Base-by-base conservation (phyloP, 2,329 filamentous ascomycete genomes). In the Ophioceras dolichostomum region DNA sequence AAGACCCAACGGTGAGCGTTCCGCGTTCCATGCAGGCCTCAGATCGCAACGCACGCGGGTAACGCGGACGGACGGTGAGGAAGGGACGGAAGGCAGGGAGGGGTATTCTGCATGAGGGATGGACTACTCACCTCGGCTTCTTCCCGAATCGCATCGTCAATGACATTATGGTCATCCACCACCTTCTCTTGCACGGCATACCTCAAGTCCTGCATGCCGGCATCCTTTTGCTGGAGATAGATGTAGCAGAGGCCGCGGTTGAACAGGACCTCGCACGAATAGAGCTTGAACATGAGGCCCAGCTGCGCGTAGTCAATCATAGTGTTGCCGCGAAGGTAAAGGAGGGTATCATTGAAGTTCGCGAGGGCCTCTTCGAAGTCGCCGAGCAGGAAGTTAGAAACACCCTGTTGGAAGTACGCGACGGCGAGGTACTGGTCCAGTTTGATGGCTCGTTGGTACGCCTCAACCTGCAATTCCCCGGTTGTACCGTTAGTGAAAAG, bases 221-320 rank as follows among this genome's bases (percentile, higher is more conserved):
- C 76, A 10, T 93, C 85, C 58, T 82, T 83, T 59, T 96, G 86
- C 54, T 94, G 84, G 21, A 96, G 70, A 55, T 96, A 96, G 51
- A 96, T 94, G 62, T 95, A 96, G 64, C 91, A 96, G 40, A 98
- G 69, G 41, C 91, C 91, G 37, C 91, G 79, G 59, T 98, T 98
- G 68, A 98, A 98, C 19, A 98, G 69, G 3, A 95, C 89, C 54
- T 98, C 91, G 62, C 91, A 98, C 1, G 91, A 95, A 59, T 89
- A 96, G 10, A 98, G 68, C 59, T 94, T 94, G 67, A 96, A 98
- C 41, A 93, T 82, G 32, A 98, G 73, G 16, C 91, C 91, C 34
- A 98, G 62, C 58, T 98, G 91, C 42, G 94, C 86, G 59, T 98
- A 98, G 60, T 98, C 88, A 60, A 98, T 98, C 63, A 91, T 85